Percentiles rank a stretch among this genome's conserved stretches.
These are phyloP conservation scores for Xenosphaeropsis pyriputrescens DNA, from an alignment of 2,329 filamentous ascomycete genomes.

Conservation along the genomic window DNA sequence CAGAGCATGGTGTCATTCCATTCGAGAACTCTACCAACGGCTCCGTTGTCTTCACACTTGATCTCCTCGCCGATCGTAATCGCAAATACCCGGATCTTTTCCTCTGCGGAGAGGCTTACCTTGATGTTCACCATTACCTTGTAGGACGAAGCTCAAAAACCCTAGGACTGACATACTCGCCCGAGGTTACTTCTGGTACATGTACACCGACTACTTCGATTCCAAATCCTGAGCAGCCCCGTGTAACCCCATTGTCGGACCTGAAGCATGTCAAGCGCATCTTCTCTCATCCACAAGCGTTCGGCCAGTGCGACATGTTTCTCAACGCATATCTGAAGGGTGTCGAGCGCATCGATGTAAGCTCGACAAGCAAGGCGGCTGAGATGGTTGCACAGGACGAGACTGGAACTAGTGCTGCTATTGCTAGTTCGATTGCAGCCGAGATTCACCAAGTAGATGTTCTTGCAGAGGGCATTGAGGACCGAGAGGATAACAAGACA, in stretches of 20 bases:
- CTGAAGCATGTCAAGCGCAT: constrained; percentile 56
- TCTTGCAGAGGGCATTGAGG: constrained; percentile 57
- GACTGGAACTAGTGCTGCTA: constrained; percentile 53
- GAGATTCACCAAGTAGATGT: constrained; percentile 51
- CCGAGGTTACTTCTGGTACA: constrained; percentile 24
- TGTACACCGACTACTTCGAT: constrained; percentile 32
- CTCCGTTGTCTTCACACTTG: constrained; percentile 77
- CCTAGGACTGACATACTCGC: constrained; percentile 5
- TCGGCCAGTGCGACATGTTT: constrained; percentile 77
- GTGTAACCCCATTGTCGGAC: constrained; percentile 29
- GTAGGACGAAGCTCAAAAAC: constrained; percentile 33
- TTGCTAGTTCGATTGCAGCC: constrained; percentile 64
- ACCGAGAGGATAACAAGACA: constrained; percentile 62
- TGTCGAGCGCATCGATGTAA: constrained; percentile 69
- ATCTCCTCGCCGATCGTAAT: constrained; percentile 68
- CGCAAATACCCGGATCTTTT: constrained; percentile 49
- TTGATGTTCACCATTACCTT: constrained; percentile 80
- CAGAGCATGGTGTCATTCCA: constrained; percentile 68
- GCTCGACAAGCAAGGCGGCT: constrained; percentile 74
- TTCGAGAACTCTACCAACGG: constrained; percentile 97
- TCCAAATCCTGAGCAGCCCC: constrained; percentile 28
- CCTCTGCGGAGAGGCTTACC: constrained; percentile 73
- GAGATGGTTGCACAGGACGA: constrained; percentile 52
- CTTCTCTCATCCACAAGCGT: constrained; percentile 91
- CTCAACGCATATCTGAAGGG: constrained; percentile 54